Evolutionary conservation across 345 rosid genomes (phyloP), one percentile per base, ranked within the genome.

Genomic region (Salix brachista): DNA sequence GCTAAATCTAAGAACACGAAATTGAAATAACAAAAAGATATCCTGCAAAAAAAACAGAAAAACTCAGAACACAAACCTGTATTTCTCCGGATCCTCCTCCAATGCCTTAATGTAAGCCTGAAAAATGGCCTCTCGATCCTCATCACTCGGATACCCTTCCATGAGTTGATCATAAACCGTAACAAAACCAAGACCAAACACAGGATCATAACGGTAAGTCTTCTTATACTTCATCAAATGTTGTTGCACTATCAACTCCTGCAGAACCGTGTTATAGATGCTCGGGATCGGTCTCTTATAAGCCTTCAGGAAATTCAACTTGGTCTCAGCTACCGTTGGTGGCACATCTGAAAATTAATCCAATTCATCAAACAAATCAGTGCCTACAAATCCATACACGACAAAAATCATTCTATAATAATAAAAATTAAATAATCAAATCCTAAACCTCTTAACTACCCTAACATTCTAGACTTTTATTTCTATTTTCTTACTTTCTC

Each of bases 141-240:
- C 90, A 61, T 93, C 97, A 74, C 96, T 89, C 14, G 97, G 97
- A 77, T 93, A 96, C 23, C 99, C 99, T 79, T 96, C 98, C 98
- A 96, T 96, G 86, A 96, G 97, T 80, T 91, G 94, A 87, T 96
- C 96, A 72, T 86, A 96, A 5, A 96, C 94, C 39, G 99, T 96
- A 67, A 96, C 99, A 65, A 93, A 91, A 70, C 99, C 99, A 62
- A 96, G 99, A 39, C 98, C 98, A 70, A 96, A 96, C 44, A 96
- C 91, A 1, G 97, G 88, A 50, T 96, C 99, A 68, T 96, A 96
- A 10, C 83, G 87, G 71, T 89, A 92, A 28, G 88, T 89, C 86
- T 70, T 91, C 90, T 96, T 96, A 84, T 93, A 96, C 80, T 89
- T 90, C 90, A 87, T 84, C 92, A 96, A 84, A 85, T 96, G 99